phyloP scores from a whole-genome alignment of 2,329 filamentous ascomycete species.

The Aspergillus novoparasiticus region DNA sequence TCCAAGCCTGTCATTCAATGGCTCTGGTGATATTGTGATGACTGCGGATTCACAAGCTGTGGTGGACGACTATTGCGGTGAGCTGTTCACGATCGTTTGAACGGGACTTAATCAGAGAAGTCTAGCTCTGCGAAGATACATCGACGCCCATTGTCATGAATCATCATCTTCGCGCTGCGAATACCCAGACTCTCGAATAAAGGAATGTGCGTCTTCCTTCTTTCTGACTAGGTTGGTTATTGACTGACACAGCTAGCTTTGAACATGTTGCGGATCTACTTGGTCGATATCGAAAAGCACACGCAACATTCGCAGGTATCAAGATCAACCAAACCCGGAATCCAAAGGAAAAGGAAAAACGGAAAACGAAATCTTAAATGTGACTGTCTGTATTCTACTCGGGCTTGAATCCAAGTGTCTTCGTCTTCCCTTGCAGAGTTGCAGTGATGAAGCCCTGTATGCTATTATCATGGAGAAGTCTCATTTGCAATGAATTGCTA shows the following conservation, averaged over 20 bases:
- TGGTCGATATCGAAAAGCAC: not conserved
- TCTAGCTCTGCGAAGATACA: not conserved
- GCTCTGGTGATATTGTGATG: not conserved
- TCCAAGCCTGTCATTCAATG: not conserved
- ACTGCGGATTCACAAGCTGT: not conserved
- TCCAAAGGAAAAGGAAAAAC: not conserved
- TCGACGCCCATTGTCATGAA: not conserved
- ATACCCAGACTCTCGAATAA: not conserved
- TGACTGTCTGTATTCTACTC: not conserved
- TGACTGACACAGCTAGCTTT: not conserved
- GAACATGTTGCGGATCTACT: not conserved
- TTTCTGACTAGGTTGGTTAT: not conserved
- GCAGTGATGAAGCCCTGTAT: not conserved
- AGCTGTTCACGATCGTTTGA: constrained; percentile 7
- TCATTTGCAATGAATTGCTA: not conserved
- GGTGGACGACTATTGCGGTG: not conserved
- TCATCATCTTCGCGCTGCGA: not conserved
- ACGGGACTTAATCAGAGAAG: not conserved
- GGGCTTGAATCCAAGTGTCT: not conserved
- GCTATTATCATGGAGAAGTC: not conserved
- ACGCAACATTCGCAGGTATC: not conserved
- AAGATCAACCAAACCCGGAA: not conserved
- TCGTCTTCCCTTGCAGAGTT: not conserved
- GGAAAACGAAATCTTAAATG: not conserved
- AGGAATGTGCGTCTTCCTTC: not conserved